Base-by-base conservation (phyloP, 306 rosid genomes). In the Medicago truncatula region DNA sequence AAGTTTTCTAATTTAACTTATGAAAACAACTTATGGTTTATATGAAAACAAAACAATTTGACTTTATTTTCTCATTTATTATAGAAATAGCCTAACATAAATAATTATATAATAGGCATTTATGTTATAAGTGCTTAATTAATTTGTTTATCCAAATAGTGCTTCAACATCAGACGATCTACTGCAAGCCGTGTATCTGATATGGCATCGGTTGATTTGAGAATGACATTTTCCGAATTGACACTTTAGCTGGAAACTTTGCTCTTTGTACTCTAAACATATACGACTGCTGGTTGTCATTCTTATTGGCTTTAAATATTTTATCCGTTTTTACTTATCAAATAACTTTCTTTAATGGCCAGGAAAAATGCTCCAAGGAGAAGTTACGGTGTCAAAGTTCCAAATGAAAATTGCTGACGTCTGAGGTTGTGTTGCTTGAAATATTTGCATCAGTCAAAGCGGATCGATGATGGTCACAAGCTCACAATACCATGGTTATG, bases 331-430 rank as follows among this genome's bases (percentile, higher is more conserved):
- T 16, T 8, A 73, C 71, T 73, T 7, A 12, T 46, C 25, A 23
- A 34, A 41, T 63, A 41, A 50, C 61, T 63, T 65, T 75, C 77
- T 64, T 81, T 14, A 54, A 78, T 84, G 50, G 75, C 36, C 92
- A 95, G 98, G 96, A 82, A 78, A 87, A 90, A 83, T 85, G 90
- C 69, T 74, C 85, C 28, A 85, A 83, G 82, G 89, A 89, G 76
- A 78, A 66, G 78, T 84, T 84, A 38, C 70, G 40, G 53, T 31
- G 84, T 77, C 78, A 47, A 65, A 75, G 69, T 82, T 83, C 77
- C 50, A 14, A 50, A 16, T 85, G 75, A 83, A 72, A 68, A 47
- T 78, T 70, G 71, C 57, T 75, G 67, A 21, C 59, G 20, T 59
- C 9, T 16, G 54, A 71, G 74, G 44, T 76, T 23, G 77, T 69